Percentiles rank a stretch among this genome's conserved stretches.
Conservation (phyloP, 192 early-diverging fungal genomes). For the Coemansia sp. region DNA sequence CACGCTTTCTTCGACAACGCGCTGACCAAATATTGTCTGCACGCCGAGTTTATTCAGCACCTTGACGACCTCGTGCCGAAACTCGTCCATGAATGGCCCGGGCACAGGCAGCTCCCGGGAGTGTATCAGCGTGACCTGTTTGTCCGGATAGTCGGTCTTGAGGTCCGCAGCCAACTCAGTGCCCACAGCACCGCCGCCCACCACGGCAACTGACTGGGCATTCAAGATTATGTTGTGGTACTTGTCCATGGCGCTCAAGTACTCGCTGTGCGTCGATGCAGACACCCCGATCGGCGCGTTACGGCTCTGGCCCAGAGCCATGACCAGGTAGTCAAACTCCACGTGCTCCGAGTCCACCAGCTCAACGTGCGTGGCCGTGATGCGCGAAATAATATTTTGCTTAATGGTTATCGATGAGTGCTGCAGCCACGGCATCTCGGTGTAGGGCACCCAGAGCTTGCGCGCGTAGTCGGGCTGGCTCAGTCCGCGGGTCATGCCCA, state of each 20-base stretch:
- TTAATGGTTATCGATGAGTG: conserved; percentile 36
- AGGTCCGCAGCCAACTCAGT: conserved; percentile 71
- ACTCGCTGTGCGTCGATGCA: conserved; percentile 24
- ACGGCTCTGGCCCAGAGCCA: conserved; percentile 35
- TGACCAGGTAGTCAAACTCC: conserved; percentile 49
- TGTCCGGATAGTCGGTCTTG: conserved; percentile 36
- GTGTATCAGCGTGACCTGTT: conserved; percentile 40
- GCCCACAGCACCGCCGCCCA: conserved; percentile 74
- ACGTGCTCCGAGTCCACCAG: conserved; percentile 22
- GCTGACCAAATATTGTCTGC: conserved; percentile 49
- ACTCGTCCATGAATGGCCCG: conserved; percentile 52
- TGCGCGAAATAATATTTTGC: conserved; percentile 37
- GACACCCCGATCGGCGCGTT: conserved; percentile 31
- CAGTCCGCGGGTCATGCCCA: conserved; percentile 51
- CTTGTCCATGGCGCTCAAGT: conserved; percentile 16
- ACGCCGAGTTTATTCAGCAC: conserved; percentile 50
- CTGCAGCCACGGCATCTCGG: conserved; percentile 27
- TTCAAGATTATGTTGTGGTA: conserved; percentile 28
- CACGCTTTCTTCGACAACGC: conserved; percentile 36
- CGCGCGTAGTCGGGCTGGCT: conserved; percentile 49
- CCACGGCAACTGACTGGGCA: conserved; percentile 58
- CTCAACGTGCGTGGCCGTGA: conserved; percentile 26
- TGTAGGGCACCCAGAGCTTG: conserved; percentile 54
- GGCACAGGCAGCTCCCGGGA: conserved; percentile 57
- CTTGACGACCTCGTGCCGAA: conserved; percentile 37